Base-by-base conservation (phyloP, 2,329 filamentous ascomycete genomes). In the Talaromyces islandicus region DNA sequence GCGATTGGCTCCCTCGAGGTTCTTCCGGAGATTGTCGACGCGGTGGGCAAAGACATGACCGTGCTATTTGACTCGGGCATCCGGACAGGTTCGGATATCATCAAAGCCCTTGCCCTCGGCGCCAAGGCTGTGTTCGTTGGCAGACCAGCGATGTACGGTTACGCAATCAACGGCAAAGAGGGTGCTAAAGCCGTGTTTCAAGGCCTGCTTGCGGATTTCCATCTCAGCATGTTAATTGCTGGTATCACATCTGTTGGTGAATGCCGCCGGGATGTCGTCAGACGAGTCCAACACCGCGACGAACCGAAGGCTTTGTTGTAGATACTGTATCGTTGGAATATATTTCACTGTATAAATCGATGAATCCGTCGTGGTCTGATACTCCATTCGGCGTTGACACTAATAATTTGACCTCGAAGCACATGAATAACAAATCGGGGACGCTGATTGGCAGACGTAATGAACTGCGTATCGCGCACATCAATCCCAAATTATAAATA, bases 181-280 rank as follows among this genome's bases (percentile, higher is more conserved):
- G 60, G 60, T 2, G 60, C 57, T 7, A 62, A 60, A 35, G 57
- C 55, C 25, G 60, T 62, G 17, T 29, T 62, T 10, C 60, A 62
- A 56, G 78, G 81, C 1, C 65, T 85, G 19, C 68, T 84, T 55
- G 81, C 73, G 27, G 85, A 82, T 68, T 72, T 80, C 17, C 84
- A 86, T 68, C 78, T 83, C 58, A 82, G 76, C 9, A 82, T 87
- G 80, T 80, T 80, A 1, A 70, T 86, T 53, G 73, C 78, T 2
- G 84, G 84, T 0, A 81, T 83, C 58, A 64, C 66, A 12, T 72
- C 65, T 69, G 65, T 75, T 35, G 63, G 63, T 10, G 73, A 75
- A 43, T 75, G 73, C 60, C 67, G 69, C 38, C 66, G 72, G 29
- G 67, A 65, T 30, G 66, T 69, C 63, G 65, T 77, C 51, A 65